Base-by-base conservation (phyloP, 225 moss, liverwort and hornwort genomes). In the Polytrichum commune region DNA sequence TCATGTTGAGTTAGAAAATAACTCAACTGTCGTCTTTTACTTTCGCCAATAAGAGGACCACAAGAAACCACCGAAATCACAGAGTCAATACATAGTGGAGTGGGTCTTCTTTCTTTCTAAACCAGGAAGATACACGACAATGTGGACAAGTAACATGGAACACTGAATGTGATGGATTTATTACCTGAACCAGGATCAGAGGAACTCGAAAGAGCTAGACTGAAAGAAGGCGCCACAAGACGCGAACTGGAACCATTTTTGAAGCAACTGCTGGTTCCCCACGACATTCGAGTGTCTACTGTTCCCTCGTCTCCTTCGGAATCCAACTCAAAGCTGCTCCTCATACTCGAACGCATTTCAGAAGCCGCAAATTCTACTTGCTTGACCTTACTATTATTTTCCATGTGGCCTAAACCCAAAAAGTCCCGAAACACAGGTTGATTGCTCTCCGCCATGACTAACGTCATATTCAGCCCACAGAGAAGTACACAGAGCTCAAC, bases 401-500 rank as follows among this genome's bases (percentile, higher is more conserved):
- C 83, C 67, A 72, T 81, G 20, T 76, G 81, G 55, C 78, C 86
- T 58, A 89, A 78, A 29, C 89, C 89, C 56, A 89, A 54, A 79
- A 89, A 89, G 66, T 89, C 86, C 22, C 83, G 86, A 33, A 86
- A 86, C 55, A 89, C 85, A 27, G 89, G 89, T 72, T 78, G 78
- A 74, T 83, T 83, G 71, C 81, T 89, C 62, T 89, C 89, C 64
- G 86, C 86, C 89, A 89, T 89, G 27, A 86, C 85, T 13, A 82
- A 78, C 58, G 83, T 86, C 89, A 89, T 89, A 70, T 80, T 75
- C 53, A 77, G 80, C 30, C 77, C 46, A 46, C 13, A 46, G 16
- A 16, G 75, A 73, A 81, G 72, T 66, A 66, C 19, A 67, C 66
- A 67, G 19, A 67, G 20, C 46, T 67, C 67, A 38, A 18, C 5